Percentiles rank a stretch among this genome's conserved stretches.
Conservation (phyloP, 805 yeast species). For the Jamesozyma lodderae region DNA sequence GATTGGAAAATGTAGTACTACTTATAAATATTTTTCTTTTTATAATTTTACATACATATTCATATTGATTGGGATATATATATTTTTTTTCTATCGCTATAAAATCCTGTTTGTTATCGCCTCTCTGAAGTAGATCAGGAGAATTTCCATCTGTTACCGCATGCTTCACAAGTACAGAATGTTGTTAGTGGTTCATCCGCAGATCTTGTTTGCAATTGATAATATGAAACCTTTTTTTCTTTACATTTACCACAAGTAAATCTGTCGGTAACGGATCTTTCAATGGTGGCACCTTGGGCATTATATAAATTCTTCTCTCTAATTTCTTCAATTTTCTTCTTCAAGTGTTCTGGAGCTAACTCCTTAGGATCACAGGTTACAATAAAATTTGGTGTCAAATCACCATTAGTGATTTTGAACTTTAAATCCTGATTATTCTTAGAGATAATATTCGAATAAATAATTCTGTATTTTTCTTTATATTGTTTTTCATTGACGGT, state of each 20-base stretch:
- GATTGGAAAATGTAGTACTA: background rate
- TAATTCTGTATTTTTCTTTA: slow-evolving; percentile 74
- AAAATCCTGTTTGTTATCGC: background rate
- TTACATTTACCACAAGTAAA: slow-evolving; percentile 97
- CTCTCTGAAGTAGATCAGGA: slow-evolving; percentile 35
- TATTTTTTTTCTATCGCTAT: background rate
- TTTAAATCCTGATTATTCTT: slow-evolving; percentile 84
- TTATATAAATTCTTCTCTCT: slow-evolving; percentile 85
- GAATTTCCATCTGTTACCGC: slow-evolving; percentile 98
- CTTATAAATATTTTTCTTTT: background rate
- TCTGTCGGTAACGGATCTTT: slow-evolving; percentile 91
- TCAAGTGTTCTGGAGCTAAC: slow-evolving; percentile 87
- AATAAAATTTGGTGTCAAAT: slow-evolving; percentile 54
- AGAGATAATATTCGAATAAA: slow-evolving; percentile 80
- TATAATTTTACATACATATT: background rate
- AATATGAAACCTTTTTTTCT: slow-evolving; percentile 91
- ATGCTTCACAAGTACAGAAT: slow-evolving; percentile 93
- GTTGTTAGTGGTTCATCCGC: slow-evolving; percentile 99
- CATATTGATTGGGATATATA: background rate
- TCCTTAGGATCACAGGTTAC: slow-evolving; percentile 86
- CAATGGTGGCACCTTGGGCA: slow-evolving; percentile 95
- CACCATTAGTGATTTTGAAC: slow-evolving; percentile 55
- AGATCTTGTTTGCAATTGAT: slow-evolving; percentile 95
- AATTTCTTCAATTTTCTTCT: slow-evolving; percentile 74
- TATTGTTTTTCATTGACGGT: slow-evolving; percentile 46